Evolutionary conservation across 345 rosid genomes (phyloP).

Genomic region (Capsella bursapastoris): DNA sequence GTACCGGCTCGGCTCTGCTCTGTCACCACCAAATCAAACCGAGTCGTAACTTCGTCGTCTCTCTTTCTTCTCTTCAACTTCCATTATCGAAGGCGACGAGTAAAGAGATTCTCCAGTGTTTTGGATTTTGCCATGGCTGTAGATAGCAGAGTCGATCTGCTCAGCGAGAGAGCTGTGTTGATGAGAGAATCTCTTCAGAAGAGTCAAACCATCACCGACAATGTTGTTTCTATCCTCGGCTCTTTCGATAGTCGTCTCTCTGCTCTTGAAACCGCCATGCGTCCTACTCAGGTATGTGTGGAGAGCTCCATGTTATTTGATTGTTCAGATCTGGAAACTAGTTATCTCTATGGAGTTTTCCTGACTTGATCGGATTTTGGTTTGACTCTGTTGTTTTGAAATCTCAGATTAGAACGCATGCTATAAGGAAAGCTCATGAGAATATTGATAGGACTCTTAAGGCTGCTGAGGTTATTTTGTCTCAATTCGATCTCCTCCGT

Average conservation of each 20-base stretch:
- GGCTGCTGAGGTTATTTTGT: constrained; percentile 79
- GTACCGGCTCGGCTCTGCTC: constrained; percentile 33
- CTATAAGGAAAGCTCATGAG: constrained; percentile 97
- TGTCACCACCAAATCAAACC: constrained; percentile 35
- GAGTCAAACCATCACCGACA: constrained; percentile 90
- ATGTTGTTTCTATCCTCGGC: constrained; percentile 87
- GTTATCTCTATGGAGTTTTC: background rate
- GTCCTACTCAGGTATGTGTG: constrained; percentile 86
- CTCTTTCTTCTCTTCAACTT: constrained; percentile 37
- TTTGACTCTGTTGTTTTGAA: constrained; percentile 44
- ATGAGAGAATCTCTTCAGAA: constrained; percentile 85
- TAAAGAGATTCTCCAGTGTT: background rate
- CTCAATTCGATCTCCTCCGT: constrained; percentile 77
- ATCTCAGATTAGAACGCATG: constrained; percentile 84
- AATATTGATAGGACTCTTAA: constrained; percentile 93
- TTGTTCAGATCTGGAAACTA: constrained; percentile 4
- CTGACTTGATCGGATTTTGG: constrained; percentile 37
- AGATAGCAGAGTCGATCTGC: constrained; percentile 62
- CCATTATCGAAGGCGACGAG: constrained; percentile 4
- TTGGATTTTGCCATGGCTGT: constrained; percentile 50
- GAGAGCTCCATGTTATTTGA: constrained; percentile 5
- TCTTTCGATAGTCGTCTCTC: constrained; percentile 99
- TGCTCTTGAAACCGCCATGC: constrained; percentile 98
- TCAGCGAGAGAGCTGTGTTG: constrained; percentile 71
- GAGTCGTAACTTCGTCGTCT: constrained; percentile 31